Percentiles rank a stretch among this genome's conserved stretches.
These are phyloP conservation scores for Chaetomium cochliodes DNA, from an alignment of 495 filamentous ascomycete genomes.

Conservation along the genomic window DNA sequence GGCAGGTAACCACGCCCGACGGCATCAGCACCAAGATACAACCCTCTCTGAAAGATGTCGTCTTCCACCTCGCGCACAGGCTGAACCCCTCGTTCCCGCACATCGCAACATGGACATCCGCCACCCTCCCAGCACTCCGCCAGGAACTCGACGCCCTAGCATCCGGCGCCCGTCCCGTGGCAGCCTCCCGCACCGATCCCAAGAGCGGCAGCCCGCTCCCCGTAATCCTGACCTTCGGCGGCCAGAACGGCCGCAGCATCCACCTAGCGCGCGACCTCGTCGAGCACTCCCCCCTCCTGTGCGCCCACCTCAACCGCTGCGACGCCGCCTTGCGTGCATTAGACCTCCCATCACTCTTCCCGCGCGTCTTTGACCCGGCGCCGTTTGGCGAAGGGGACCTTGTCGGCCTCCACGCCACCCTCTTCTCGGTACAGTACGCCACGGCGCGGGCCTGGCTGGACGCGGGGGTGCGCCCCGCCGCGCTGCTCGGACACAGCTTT, in stretches of 20 bases:
- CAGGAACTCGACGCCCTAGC: no score
- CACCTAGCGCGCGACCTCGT: constrained; percentile 40
- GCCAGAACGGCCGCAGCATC: constrained; percentile 43
- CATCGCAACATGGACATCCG: no score
- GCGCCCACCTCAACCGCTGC: constrained; percentile 42
- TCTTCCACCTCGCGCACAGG: no score
- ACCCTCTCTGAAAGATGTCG: no score
- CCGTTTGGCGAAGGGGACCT: constrained; percentile 28
- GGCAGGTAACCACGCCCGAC: no score
- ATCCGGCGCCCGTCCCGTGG: no score
- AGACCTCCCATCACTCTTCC: constrained; percentile 44
- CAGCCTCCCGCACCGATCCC: no score
- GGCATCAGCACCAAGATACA: no score
- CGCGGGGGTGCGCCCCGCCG: constrained; percentile 40
- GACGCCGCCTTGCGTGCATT: constrained; percentile 26
- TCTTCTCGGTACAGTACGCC: constrained; percentile 53
- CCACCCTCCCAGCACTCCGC: no score
- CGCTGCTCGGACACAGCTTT: constrained; percentile 54
- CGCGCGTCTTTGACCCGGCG: constrained; percentile 44
- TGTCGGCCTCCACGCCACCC: constrained; percentile 45
- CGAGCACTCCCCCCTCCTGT: constrained; percentile 33
- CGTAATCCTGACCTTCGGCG: constrained; percentile 52
- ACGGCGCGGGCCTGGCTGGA: constrained; percentile 53
- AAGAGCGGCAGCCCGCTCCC: background rate
- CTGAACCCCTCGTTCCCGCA: no score